A percentile compares a stretch with the other conserved stretches of the same genome.
Conservation (phyloP, 1,284 basidiomycete species). For the Cutaneotrichosporon sp. region DNA sequence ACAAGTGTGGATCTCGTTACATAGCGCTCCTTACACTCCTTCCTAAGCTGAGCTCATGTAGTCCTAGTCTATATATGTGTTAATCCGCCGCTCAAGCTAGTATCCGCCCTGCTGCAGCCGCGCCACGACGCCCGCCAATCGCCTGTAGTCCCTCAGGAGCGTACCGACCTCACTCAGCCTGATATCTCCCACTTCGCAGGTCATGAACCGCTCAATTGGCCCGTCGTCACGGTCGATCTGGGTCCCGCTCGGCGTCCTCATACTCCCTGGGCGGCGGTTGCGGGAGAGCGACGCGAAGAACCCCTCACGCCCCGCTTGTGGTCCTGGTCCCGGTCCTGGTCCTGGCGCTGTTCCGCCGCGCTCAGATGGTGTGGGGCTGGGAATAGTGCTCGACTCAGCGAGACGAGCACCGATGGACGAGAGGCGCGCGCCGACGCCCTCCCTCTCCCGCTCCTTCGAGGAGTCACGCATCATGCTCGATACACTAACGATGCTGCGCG, state of each 20-base stretch:
- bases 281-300: slow-evolving; percentile 10
- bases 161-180: slow-evolving; percentile 67
- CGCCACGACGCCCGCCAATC: slow-evolving; percentile 42
- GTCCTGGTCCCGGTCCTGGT: background rate
- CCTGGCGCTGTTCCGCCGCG: background rate
- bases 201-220: slow-evolving; percentile 44
- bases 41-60: too few species aligned
- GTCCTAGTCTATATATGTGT: too few species aligned
- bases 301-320: background rate
- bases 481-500: slow-evolving; percentile 26
- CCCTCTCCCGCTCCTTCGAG: background rate
- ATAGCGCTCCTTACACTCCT: too few species aligned
- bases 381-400: background rate
- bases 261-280: background rate
- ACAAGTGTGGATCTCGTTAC: too few species aligned
- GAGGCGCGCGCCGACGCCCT: background rate
- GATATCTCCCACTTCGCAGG: slow-evolving; percentile 62
- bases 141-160: slow-evolving; percentile 68
- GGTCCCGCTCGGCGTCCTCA: background rate
- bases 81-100: too few species aligned
- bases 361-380: background rate
- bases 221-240: slow-evolving; percentile 8
- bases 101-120: too few species aligned
- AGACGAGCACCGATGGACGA: background rate
- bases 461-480: slow-evolving; percentile 13